phyloP scores from a whole-genome alignment of 371 early-diverging fungal species.

The Entomophthora muscae region DNA sequence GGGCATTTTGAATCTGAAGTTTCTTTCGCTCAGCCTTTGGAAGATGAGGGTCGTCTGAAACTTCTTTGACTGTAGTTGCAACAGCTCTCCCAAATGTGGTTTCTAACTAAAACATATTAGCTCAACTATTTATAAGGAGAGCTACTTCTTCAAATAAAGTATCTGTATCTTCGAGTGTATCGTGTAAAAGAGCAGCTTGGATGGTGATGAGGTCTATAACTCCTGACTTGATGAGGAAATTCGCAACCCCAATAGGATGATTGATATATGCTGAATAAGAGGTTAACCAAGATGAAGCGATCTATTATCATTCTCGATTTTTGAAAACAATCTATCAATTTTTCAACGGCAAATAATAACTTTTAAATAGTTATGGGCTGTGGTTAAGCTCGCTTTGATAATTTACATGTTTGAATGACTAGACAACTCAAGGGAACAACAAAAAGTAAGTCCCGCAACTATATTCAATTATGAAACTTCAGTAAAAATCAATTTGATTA shows the following conservation, averaged over 20 bases:
- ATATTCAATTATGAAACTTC: no score
- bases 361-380: no score
- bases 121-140: background rate
- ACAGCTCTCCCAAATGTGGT: slow-evolving; percentile 22
- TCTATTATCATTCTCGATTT: no score
- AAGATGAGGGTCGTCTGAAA: slow-evolving; percentile 28
- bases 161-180: slow-evolving; percentile 39
- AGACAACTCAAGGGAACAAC: no score
- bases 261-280: slow-evolving; percentile 26
- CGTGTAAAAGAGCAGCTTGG: slow-evolving; percentile 30
- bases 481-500: no score
- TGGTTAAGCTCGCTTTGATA: no score
- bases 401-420: no score
- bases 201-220: slow-evolving; percentile 19
- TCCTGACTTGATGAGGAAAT: slow-evolving; percentile 19
- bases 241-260: slow-evolving; percentile 32
- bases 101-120: slow-evolving; percentile 14
- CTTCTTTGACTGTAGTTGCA: slow-evolving; percentile 21
- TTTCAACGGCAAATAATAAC: no score
- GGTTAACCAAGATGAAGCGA: no score
- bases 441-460: no score
- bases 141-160: slow-evolving; percentile 26
- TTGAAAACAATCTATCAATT: no score
- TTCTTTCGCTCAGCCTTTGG: slow-evolving; percentile 16
- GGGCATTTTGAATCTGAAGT: slow-evolving; percentile 22